A percentile compares a stretch with the other conserved stretches of the same genome.
These are phyloP conservation scores for Neurospora intermedia DNA, from an alignment of 495 filamentous ascomycete species.

Conservation along the genomic window DNA sequence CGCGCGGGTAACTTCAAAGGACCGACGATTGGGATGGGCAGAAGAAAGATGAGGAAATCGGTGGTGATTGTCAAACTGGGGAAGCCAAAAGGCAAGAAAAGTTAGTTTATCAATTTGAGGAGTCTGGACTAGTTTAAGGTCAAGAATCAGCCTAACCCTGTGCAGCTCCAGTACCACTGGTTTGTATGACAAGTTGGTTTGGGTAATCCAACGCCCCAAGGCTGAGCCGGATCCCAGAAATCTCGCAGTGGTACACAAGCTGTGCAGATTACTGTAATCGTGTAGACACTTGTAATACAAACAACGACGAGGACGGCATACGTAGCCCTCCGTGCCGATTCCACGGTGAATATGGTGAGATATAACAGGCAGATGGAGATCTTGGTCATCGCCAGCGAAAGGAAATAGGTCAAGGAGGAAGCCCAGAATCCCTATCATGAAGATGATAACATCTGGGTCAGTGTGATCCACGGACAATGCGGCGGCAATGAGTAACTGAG, in stretches of 20 bases:
- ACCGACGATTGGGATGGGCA: constrained; percentile 28
- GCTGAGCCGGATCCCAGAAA: constrained; percentile 15
- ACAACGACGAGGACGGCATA: constrained; percentile 11
- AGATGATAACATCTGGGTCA: neutral
- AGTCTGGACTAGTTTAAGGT: neutral
- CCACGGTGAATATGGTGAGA: constrained; percentile 18
- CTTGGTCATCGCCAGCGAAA: constrained; percentile 15
- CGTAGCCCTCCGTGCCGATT: constrained; percentile 10
- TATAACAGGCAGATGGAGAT: constrained; percentile 20
- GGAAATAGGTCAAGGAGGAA: constrained; percentile 11
- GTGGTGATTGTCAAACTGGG: constrained; percentile 33
- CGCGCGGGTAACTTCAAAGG: constrained; percentile 22
- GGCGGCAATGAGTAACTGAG: neutral
- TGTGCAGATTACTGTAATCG: constrained; percentile 6
- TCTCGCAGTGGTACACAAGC: constrained; percentile 20
- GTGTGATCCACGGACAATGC: neutral
- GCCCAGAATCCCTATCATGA: constrained; percentile 13
- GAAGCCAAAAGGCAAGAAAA: neutral
- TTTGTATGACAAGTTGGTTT: neutral
- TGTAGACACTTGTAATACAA: constrained; percentile 6
- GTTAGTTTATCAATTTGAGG: neutral
- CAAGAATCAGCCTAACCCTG: constrained; percentile 5
- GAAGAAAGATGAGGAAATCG: constrained; percentile 34
- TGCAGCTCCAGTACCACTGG: constrained; percentile 13
- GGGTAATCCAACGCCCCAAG: constrained; percentile 1